phyloP scores from a whole-genome alignment of 2,329 filamentous ascomycete species.

The Epichloe sp. region DNA sequence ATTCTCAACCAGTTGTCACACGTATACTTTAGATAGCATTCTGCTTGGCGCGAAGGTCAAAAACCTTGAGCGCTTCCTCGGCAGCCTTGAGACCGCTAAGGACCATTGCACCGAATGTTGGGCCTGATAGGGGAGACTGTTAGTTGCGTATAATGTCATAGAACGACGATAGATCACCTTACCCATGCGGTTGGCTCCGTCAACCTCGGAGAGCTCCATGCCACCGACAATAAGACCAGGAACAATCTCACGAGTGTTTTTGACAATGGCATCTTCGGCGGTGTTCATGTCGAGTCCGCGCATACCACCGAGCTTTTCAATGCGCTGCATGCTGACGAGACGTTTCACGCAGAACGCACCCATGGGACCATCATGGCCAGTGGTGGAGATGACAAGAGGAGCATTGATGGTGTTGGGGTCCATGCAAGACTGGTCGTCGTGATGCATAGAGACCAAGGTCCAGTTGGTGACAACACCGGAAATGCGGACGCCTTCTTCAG shows the following conservation, averaged over 20 bases:
- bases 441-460: slow-evolving; percentile 80
- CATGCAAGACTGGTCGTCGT: slow-evolving; percentile 89
- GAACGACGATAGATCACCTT: slow-evolving; percentile 6
- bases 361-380: slow-evolving; percentile 82
- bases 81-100: slow-evolving; percentile 82
- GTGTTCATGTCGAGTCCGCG: slow-evolving; percentile 84
- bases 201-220: slow-evolving; percentile 86
- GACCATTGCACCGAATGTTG: slow-evolving; percentile 82
- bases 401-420: slow-evolving; percentile 96
- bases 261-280: slow-evolving; percentile 88
- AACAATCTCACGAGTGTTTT: slow-evolving; percentile 75
- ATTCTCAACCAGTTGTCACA: neutral
- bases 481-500: slow-evolving; percentile 47
- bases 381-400: slow-evolving; percentile 76
- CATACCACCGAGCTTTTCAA: slow-evolving; percentile 83
- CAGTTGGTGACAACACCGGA: slow-evolving; percentile 92
- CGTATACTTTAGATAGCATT: slow-evolving; percentile 37
- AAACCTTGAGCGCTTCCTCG: slow-evolving; percentile 69
- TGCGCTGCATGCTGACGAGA: slow-evolving; percentile 73
- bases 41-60: slow-evolving; percentile 65
- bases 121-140: slow-evolving; percentile 25
- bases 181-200: slow-evolving; percentile 86
- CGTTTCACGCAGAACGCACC: slow-evolving; percentile 87
- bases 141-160: neutral
- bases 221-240: slow-evolving; percentile 85